Conservation (phyloP, 441 rosid species). For the Pelargonium australe region DNA sequence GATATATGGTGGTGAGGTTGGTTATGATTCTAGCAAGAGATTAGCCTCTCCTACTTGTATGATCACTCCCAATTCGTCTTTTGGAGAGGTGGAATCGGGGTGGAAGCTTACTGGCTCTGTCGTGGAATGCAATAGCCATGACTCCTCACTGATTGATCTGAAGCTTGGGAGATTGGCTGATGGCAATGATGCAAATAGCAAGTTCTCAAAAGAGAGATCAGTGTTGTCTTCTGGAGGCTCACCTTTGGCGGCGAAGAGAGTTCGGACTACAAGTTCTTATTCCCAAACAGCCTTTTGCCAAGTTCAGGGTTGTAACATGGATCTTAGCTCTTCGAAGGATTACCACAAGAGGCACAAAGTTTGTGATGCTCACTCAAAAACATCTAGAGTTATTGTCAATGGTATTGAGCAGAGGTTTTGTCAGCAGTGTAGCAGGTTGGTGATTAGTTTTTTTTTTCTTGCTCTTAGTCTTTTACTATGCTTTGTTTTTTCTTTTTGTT, state of each 20-base stretch:
- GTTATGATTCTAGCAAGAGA: background rate
- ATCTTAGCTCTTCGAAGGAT: slow-evolving; percentile 66
- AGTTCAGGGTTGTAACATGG: slow-evolving; percentile 70
- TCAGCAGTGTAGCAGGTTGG: slow-evolving; percentile 95
- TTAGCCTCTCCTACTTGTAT: slow-evolving; percentile 11
- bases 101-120: slow-evolving; percentile 34
- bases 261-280: slow-evolving; percentile 33
- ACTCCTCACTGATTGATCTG: slow-evolving; percentile 50
- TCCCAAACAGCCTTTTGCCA: slow-evolving; percentile 54
- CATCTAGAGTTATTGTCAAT: slow-evolving; percentile 66
- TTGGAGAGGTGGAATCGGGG: slow-evolving; percentile 30
- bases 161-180: slow-evolving; percentile 55
- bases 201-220: slow-evolving; percentile 22
- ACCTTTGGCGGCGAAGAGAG: slow-evolving; percentile 36
- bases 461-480: no score
- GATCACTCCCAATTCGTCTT: slow-evolving; percentile 36
- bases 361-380: slow-evolving; percentile 78
- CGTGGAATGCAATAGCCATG: slow-evolving; percentile 36
- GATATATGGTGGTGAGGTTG: background rate
- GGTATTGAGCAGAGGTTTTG: slow-evolving; percentile 87
- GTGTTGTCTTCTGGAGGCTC: slow-evolving; percentile 25
- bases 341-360: slow-evolving; percentile 88
- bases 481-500: background rate
- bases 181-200: slow-evolving; percentile 23
- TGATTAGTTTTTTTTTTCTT: slow-evolving; percentile 4